A percentile compares a stretch with the other conserved stretches of the same genome.
Conservation (phyloP, 768 basidiomycete species). For the Collybia sordida region DNA sequence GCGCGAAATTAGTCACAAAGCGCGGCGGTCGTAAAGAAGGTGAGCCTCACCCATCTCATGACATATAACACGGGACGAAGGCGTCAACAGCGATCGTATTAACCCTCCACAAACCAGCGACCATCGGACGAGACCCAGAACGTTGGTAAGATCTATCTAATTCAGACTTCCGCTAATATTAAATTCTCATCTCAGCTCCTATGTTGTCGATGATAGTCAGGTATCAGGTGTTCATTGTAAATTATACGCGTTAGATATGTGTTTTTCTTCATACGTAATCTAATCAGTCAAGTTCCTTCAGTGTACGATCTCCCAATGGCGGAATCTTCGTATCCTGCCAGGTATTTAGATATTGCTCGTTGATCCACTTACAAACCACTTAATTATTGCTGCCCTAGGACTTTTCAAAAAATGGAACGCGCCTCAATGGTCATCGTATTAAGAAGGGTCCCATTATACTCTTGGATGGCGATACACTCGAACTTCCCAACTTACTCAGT, state of each 20-base stretch:
- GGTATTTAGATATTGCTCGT: constrained; percentile 33
- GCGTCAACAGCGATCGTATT: constrained; percentile 52
- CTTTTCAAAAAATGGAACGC: constrained; percentile 72
- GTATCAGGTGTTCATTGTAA: constrained; percentile 78
- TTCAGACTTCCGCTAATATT: neutral
- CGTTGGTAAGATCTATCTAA: constrained; percentile 45
- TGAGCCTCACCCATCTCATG: constrained; percentile 20
- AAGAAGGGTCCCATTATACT: constrained; percentile 67
- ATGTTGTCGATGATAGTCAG: constrained; percentile 59
- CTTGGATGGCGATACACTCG: constrained; percentile 72
- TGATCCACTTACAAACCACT: neutral
- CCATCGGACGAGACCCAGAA: constrained; percentile 71
- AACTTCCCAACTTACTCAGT: constrained; percentile 70
- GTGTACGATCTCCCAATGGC: constrained; percentile 68
- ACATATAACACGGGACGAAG: neutral
- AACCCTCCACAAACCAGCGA: constrained; percentile 59
- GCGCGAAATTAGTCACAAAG: constrained; percentile 69
- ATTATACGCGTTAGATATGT: constrained; percentile 65
- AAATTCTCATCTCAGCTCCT: constrained; percentile 40
- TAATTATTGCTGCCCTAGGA: constrained; percentile 46
- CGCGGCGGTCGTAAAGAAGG: constrained; percentile 69
- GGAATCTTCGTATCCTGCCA: constrained; percentile 80
- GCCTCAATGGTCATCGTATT: constrained; percentile 69
- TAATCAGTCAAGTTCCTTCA: constrained; percentile 24
- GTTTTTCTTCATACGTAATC: neutral